These are phyloP conservation scores for Isatis lusitanica DNA, from an alignment of 441 rosid genomes.

Conservation along the genomic window DNA sequence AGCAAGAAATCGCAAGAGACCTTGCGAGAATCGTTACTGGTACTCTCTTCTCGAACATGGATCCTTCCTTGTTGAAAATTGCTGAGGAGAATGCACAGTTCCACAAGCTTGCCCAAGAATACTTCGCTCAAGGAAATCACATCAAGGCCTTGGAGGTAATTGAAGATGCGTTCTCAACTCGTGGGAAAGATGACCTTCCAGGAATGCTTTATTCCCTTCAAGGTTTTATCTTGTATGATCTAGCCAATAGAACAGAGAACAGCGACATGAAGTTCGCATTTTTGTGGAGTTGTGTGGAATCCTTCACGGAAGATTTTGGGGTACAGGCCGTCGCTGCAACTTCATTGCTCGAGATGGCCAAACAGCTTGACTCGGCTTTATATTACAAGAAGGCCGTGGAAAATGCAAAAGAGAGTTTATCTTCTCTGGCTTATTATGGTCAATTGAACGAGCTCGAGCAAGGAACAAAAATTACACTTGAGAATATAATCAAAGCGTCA, in stretches of 20 bases:
- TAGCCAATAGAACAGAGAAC: neutral
- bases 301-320: neutral
- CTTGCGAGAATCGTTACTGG: slow-evolving; percentile 8
- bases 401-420: neutral
- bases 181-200: neutral
- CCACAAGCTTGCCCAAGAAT: neutral
- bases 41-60: neutral
- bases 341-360: neutral
- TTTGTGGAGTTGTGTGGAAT: neutral
- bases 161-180: slow-evolving; percentile 5
- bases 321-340: neutral
- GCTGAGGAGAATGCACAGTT: neutral
- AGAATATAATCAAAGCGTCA: neutral
- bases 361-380: neutral
- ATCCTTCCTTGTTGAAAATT: neutral
- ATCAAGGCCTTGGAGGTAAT: slow-evolving; percentile 23
- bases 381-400: slow-evolving; percentile 20
- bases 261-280: neutral
- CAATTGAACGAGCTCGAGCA: neutral
- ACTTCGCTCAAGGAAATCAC: slow-evolving; percentile 4
- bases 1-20: neutral
- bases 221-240: neutral
- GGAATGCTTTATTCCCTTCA: neutral
- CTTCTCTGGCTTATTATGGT: neutral
- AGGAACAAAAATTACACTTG: neutral